Conservation (phyloP, 2,329 filamentous ascomycete species). For the Samsoniella hepiali region DNA sequence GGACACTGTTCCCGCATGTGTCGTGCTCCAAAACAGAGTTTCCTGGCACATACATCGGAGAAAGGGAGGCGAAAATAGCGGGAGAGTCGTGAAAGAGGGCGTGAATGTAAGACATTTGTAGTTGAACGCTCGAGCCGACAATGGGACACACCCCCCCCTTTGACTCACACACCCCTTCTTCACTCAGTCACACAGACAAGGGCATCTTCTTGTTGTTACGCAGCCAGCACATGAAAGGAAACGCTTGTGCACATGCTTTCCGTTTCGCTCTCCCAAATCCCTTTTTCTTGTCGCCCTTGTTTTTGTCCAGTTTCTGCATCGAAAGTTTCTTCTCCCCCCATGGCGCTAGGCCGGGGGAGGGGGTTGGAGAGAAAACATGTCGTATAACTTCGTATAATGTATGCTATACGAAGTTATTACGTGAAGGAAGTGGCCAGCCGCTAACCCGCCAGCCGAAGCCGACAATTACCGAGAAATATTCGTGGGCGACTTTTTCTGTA, state of each 20-base stretch:
- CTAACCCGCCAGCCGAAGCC: conserved; percentile 13
- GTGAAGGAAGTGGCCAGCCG: not conserved
- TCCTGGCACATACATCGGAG: not conserved
- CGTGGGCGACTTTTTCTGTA: not conserved
- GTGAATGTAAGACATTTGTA: not conserved
- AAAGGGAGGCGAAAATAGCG: not conserved
- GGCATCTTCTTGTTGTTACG: not conserved
- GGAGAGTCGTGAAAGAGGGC: not conserved
- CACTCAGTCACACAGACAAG: not conserved
- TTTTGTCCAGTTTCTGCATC: no score
- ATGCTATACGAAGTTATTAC: no score
- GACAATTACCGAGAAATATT: conserved; percentile 17
- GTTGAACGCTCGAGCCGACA: not conserved
- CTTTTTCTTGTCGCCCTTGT: no score
- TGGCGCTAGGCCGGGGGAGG: no score
- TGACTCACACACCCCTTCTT: not conserved
- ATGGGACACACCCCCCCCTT: not conserved
- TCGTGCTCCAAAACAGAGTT: not conserved
- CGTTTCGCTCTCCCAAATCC: no score
- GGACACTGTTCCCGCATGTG: not conserved
- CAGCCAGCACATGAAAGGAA: not conserved
- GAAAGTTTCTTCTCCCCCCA: no score
- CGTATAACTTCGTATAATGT: no score
- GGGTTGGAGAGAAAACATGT: no score
- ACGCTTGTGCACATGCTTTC: not conserved